These are phyloP conservation scores for Sphagnum contortum DNA, from an alignment of 225 moss, liverwort and hornwort genomes.

Conservation along the genomic window DNA sequence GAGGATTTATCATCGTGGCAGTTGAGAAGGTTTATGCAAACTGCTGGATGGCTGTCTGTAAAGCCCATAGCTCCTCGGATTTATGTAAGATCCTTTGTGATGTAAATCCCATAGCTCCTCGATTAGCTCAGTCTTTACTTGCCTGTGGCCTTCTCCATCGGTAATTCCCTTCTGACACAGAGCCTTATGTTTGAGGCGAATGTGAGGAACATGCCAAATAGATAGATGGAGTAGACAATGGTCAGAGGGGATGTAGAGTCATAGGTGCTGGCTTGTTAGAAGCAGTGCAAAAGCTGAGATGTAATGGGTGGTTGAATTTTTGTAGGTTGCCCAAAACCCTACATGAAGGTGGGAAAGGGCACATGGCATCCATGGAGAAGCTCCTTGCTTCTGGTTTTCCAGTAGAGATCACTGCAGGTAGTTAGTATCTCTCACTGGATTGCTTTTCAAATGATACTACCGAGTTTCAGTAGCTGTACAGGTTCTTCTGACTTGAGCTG, in stretches of 20 bases:
- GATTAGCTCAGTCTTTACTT: not conserved
- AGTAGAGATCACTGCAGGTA: conserved; percentile 84
- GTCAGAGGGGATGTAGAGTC: too few relatives aligned
- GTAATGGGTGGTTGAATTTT: conserved; percentile 8
- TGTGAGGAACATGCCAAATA: not conserved
- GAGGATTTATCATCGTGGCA: not conserved
- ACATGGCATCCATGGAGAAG: conserved; percentile 91
- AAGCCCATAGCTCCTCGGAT: too few relatives aligned
- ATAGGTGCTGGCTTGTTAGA: too few relatives aligned
- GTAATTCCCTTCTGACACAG: not conserved
- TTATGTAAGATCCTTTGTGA: too few relatives aligned
- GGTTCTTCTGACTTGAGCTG: too few relatives aligned
- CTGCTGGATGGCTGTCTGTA: too few relatives aligned
- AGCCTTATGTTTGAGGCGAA: too few relatives aligned
- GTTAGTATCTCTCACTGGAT: conserved; percentile 5
- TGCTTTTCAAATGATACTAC: not conserved
- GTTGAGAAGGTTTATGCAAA: too few relatives aligned
- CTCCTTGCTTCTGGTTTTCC: conserved; percentile 63
- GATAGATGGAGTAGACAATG: not conserved
- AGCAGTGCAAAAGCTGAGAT: conserved; percentile 1
- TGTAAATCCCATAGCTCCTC: too few relatives aligned
- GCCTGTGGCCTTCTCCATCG: not conserved
- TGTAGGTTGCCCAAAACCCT: conserved; percentile 74
- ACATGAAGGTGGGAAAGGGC: conserved; percentile 85
- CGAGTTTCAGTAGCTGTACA: not conserved